These are phyloP conservation scores for Kwoniella europaea DNA, from an alignment of 768 basidiomycete species.

Conservation along the genomic window DNA sequence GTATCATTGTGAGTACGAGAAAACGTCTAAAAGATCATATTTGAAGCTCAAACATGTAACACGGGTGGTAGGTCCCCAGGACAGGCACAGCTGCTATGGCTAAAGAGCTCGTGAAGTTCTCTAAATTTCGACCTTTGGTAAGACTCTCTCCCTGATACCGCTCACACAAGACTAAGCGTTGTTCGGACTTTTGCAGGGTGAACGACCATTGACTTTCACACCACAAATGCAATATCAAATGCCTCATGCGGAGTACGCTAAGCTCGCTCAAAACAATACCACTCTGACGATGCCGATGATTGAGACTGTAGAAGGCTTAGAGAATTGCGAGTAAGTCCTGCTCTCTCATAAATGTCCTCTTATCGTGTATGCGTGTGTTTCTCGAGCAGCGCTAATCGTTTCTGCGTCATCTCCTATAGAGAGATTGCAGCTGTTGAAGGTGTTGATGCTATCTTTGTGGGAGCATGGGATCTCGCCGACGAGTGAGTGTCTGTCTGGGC, in stretches of 20 bases:
- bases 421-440: conserved; percentile 7
- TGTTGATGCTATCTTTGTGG: conserved; percentile 23
- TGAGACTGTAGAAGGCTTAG: conserved; percentile 28
- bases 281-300: conserved; percentile 26
- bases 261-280: conserved; percentile 18
- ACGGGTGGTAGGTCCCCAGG: conserved; percentile 4
- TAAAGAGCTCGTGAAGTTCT: conserved; percentile 7
- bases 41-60: no score
- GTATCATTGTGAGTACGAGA: conserved; percentile 19
- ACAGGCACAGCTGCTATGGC: conserved; percentile 16
- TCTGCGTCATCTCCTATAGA: no score
- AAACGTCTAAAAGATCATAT: no score
- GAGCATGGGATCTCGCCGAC: conserved; percentile 22
- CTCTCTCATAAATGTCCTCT: not conserved
- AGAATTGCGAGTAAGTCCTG: conserved; percentile 13
- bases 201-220: conserved; percentile 25
- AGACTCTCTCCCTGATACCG: not conserved
- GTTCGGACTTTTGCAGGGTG: not conserved
- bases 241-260: conserved; percentile 9
- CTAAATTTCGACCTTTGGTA: conserved; percentile 21
- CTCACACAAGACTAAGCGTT: no score
- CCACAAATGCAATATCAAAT: conserved; percentile 25
- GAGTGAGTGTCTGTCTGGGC: conserved; percentile 15
- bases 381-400: no score
- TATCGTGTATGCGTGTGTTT: no score